phyloP scores from a whole-genome alignment of 2,329 filamentous ascomycete species.

The Aspergillus pseudoglaucus region DNA sequence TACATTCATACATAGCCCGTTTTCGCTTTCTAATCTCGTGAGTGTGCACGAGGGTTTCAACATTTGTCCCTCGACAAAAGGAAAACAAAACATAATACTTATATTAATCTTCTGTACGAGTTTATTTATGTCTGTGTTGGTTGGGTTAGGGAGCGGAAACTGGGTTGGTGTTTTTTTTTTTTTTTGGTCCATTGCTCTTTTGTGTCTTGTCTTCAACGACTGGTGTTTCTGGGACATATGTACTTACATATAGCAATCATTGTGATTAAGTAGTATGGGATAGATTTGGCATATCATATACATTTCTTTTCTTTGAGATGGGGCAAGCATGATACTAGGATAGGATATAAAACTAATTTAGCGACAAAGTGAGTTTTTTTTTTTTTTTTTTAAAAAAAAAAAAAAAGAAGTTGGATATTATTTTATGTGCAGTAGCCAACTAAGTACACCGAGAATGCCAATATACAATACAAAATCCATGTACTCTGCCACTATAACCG shows the following conservation, averaged over 20 bases:
- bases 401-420: too few species aligned
- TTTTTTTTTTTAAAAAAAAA: too few species aligned
- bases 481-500: constrained; percentile 6
- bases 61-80: neutral
- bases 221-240: neutral
- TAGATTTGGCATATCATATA: neutral
- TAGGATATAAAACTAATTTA: neutral
- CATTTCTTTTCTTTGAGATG: neutral
- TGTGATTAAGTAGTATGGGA: neutral
- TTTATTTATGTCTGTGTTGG: neutral
- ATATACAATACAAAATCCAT: too few species aligned
- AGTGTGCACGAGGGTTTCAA: constrained; percentile 2
- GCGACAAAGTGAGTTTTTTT: too few species aligned
- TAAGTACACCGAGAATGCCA: too few species aligned
- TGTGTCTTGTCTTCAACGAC: constrained; percentile 2
- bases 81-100: neutral
- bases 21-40: neutral
- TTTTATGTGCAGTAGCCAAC: too few species aligned
- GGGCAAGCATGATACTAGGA: neutral
- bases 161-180: neutral
- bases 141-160: neutral
- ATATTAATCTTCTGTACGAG: neutral
- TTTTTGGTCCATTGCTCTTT: neutral
- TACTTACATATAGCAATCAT: neutral
- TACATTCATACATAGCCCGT: neutral